A percentile compares a stretch with the other conserved stretches of the same genome.
Conservation (phyloP, 2,329 filamentous ascomycete species). For the Tolypocladium tundrense region DNA sequence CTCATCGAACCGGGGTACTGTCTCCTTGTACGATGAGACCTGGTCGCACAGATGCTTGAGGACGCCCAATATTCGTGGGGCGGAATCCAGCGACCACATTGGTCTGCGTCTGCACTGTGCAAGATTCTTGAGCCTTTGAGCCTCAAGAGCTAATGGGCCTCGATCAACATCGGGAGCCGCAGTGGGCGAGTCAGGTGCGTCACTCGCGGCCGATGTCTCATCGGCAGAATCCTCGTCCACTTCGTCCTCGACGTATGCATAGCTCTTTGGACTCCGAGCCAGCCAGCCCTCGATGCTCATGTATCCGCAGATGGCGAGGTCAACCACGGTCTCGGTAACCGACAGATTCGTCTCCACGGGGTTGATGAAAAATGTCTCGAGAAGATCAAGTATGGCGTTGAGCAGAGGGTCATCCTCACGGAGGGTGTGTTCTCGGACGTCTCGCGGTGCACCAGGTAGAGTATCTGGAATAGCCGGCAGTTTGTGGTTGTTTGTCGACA, state of each 20-base stretch:
- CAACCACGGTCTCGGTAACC: slow-evolving; percentile 73
- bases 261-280: slow-evolving; percentile 58
- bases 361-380: slow-evolving; percentile 80
- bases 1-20: slow-evolving; percentile 63
- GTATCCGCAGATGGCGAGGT: slow-evolving; percentile 74
- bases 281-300: slow-evolving; percentile 89
- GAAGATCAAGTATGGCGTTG: slow-evolving; percentile 56
- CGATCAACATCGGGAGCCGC: not conserved
- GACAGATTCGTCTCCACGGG: slow-evolving; percentile 84
- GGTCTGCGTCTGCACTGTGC: slow-evolving; percentile 43
- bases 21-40: slow-evolving; percentile 49
- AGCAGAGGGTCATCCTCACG: slow-evolving; percentile 52
- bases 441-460: slow-evolving; percentile 50
- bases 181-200: not conserved
- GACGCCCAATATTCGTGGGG: slow-evolving; percentile 44
- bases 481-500: slow-evolving; percentile 45
- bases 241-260: slow-evolving; percentile 36
- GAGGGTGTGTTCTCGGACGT: slow-evolving; percentile 50
- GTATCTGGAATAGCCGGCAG: slow-evolving; percentile 44
- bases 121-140: slow-evolving; percentile 33
- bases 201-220: slow-evolving; percentile 4
- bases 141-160: slow-evolving; percentile 10
- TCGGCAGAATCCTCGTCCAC: slow-evolving; percentile 9
- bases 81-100: slow-evolving; percentile 37
- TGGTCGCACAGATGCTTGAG: slow-evolving; percentile 53